Base-by-base conservation (phyloP, 371 early-diverging fungal species). In the Racocetra persica region DNA sequence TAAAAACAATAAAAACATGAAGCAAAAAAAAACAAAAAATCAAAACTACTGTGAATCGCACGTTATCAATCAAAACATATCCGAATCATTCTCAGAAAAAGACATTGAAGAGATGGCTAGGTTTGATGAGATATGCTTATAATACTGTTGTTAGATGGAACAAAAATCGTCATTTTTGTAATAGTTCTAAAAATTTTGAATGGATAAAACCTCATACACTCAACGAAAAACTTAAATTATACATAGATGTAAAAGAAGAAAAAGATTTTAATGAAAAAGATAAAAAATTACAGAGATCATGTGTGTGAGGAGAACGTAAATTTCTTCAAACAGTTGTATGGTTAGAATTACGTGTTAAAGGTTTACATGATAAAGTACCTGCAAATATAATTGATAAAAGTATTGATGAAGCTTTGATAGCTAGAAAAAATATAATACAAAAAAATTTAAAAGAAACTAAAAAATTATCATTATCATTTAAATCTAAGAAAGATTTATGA, bases 321-420 rank as follows among this genome's bases (percentile, higher is more conserved):
- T 32, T 32, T 32, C 70, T 69, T 69, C 4, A 8, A 69, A 69
- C 22, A 69, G 24, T 69, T 69, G 51, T 69, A 69, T 69, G 20
- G 51, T 18, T 69, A 69, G 70, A 45, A 20, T 69, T 69, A 69
- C 11, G 22, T 26, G 28, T 73, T 73, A 73, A 55, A 73, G 74
- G 28, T 73, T 26, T 54, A 51, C 13, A 73, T 73, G 16, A 73
- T 55, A 36, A 73, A 36, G 49, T 73, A 28, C 22, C 13, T 20
- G 20, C 16, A 41, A 38, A 70, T 49, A 38, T 70, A 36, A 70
- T 70, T 57, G 28, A 73, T 57, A 38, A 73, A 13, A 55, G 20
- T 55, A 57, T 73, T 51, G 74, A 73, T 18, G 32, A 73, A 54
- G 45, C 65, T 36, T 26, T 55, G 32, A 45, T 69, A 45, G 51